phyloP scores from a whole-genome alignment of 805 yeast species.

The Pichia heedii region DNA sequence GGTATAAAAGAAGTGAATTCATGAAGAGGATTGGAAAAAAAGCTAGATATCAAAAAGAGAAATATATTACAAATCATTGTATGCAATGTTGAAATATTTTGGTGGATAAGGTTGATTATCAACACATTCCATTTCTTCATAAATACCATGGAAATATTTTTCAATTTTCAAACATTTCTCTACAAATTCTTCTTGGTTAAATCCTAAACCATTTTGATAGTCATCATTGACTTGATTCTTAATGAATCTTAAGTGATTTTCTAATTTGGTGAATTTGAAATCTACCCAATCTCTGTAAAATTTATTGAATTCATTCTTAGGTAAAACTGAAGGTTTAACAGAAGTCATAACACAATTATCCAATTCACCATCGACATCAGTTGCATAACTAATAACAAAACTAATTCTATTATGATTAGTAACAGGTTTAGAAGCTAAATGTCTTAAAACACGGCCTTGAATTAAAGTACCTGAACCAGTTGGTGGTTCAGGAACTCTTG shows the following conservation, averaged over 20 bases:
- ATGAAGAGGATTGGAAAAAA: no score
- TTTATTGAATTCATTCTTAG: conserved; percentile 26
- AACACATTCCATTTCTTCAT: conserved; percentile 29
- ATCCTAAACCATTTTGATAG: conserved; percentile 17
- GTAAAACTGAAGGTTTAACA: conserved; percentile 27
- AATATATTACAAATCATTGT: conserved; percentile 11
- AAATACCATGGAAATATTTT: conserved; percentile 22
- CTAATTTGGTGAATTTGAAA: conserved; percentile 24
- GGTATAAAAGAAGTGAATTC: no score
- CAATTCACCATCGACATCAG: conserved; percentile 19
- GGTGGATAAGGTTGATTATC: conserved; percentile 25
- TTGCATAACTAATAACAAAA: conserved; percentile 26
- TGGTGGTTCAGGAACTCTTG: conserved; percentile 32
- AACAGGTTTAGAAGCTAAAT: conserved; percentile 39
- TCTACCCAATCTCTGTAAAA: conserved; percentile 30
- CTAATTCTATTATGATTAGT: conserved; percentile 29
- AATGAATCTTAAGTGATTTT: conserved; percentile 18
- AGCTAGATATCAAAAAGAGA: no score
- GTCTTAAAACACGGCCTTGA: conserved; percentile 40
- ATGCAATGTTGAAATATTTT: conserved; percentile 19
- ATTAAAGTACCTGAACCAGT: conserved; percentile 36
- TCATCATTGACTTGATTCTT: conserved; percentile 14
- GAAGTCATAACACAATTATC: conserved; percentile 29
- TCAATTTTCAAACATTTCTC: conserved; percentile 24
- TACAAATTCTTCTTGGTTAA: conserved; percentile 23